Conservation (phyloP, 345 rosid species). For the Adansonia digitata region DNA sequence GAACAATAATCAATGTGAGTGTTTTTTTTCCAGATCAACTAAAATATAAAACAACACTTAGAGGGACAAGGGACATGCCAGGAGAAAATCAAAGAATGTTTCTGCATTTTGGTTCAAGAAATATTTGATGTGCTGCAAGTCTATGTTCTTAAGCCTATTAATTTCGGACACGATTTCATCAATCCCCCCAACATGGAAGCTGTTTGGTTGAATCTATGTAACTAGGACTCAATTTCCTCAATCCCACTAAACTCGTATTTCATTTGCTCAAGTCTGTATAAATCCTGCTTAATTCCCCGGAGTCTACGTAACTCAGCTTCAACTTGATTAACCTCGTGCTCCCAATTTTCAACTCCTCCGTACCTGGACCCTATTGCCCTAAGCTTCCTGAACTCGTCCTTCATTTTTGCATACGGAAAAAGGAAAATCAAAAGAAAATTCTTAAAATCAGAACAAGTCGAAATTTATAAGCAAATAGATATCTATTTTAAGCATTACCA, state of each 20-base stretch:
- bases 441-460: not conserved
- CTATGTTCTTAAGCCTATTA: not conserved
- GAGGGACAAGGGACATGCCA: too few species aligned
- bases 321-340: not conserved
- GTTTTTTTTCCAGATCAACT: too few species aligned
- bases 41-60: too few species aligned
- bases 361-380: not conserved
- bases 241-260: not conserved
- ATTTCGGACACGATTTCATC: not conserved
- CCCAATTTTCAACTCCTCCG: not conserved
- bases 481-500: not conserved
- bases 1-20: too few species aligned
- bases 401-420: not conserved
- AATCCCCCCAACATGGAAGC: not conserved
- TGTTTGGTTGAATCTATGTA: not conserved
- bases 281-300: too few species aligned
- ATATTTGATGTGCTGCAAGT: not conserved
- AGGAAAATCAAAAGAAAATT: not conserved
- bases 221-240: not conserved
- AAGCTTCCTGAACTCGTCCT: not conserved
- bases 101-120: not conserved
- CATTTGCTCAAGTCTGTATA: not conserved
- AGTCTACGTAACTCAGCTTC: not conserved
- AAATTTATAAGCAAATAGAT: not conserved
- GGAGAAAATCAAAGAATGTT: not conserved